Percentiles rank a stretch among this genome's conserved stretches.
Conservation (phyloP, 129 eudicot genomes). For the Artemisia annua region DNA sequence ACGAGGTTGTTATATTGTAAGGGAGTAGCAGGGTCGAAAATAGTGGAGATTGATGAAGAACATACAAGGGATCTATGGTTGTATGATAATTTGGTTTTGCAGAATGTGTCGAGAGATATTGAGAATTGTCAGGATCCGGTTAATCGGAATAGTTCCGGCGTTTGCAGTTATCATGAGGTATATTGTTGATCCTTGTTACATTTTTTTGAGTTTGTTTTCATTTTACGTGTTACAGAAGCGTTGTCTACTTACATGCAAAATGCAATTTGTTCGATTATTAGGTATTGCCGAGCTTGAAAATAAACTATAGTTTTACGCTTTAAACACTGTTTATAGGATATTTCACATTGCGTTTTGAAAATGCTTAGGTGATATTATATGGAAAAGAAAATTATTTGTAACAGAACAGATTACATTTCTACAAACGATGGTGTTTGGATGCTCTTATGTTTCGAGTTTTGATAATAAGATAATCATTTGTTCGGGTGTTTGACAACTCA, state of each 20-base stretch:
- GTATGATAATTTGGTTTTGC: conserved; percentile 64
- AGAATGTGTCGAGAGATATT: conserved; percentile 74
- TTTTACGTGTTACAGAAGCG: conserved; percentile 5
- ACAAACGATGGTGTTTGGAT: too few species aligned
- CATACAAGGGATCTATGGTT: conserved; percentile 77
- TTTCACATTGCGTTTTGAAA: too few species aligned
- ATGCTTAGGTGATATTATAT: too few species aligned
- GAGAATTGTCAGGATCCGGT: conserved; percentile 40
- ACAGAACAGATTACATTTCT: too few species aligned
- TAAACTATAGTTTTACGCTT: too few species aligned
- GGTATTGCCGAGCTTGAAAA: conserved; percentile 4
- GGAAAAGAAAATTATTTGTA: too few species aligned
- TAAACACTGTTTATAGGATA: too few species aligned
- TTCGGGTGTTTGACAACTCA: too few species aligned
- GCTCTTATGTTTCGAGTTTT: too few species aligned
- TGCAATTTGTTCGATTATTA: neutral
- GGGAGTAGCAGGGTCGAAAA: conserved; percentile 71
- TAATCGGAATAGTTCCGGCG: conserved; percentile 71
- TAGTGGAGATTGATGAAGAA: conserved; percentile 86
- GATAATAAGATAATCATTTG: too few species aligned
- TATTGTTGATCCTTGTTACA: neutral
- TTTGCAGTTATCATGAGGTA: conserved; percentile 83
- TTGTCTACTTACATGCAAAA: neutral
- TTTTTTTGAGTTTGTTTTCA: neutral
- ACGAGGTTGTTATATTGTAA: conserved; percentile 91